These are phyloP conservation scores for Tubosaeta sp. DNA, from an alignment of 768 basidiomycete species.

Conservation along the genomic window DNA sequence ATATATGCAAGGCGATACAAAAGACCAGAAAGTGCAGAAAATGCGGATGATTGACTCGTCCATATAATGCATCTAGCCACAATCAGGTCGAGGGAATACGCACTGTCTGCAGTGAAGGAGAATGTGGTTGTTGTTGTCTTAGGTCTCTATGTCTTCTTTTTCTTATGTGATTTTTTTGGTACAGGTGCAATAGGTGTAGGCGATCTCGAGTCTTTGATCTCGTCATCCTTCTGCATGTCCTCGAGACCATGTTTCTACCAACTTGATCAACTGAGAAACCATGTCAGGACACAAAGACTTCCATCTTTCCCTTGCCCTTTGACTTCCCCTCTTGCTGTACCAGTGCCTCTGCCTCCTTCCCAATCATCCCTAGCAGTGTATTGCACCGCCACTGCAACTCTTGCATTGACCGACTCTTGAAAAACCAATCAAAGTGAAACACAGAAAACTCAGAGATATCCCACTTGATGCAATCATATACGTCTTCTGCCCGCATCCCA, in stretches of 20 bases:
- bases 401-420: slow-evolving; percentile 82
- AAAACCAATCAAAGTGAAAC: slow-evolving; percentile 98
- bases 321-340: slow-evolving; percentile 64
- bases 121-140: no score
- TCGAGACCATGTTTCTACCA: slow-evolving; percentile 69
- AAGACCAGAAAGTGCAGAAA: background rate
- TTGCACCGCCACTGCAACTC: slow-evolving; percentile 86
- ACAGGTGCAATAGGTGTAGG: slow-evolving; percentile 53
- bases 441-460: slow-evolving; percentile 97
- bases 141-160: slow-evolving; percentile 25
- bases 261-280: background rate
- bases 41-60: background rate
- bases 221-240: slow-evolving; percentile 50
- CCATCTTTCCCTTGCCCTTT: slow-evolving; percentile 66
- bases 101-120: no score
- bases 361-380: slow-evolving; percentile 84
- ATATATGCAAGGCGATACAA: background rate
- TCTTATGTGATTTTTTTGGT: slow-evolving; percentile 60
- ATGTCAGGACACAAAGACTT: slow-evolving; percentile 7
- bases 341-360: slow-evolving; percentile 77
- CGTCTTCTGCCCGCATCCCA: slow-evolving; percentile 83
- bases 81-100: background rate
- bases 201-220: slow-evolving; percentile 51
- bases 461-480: slow-evolving; percentile 92
- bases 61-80: background rate